phyloP scores from a whole-genome alignment of 176 grass and related monocot species.

The Zizania latifolia region DNA sequence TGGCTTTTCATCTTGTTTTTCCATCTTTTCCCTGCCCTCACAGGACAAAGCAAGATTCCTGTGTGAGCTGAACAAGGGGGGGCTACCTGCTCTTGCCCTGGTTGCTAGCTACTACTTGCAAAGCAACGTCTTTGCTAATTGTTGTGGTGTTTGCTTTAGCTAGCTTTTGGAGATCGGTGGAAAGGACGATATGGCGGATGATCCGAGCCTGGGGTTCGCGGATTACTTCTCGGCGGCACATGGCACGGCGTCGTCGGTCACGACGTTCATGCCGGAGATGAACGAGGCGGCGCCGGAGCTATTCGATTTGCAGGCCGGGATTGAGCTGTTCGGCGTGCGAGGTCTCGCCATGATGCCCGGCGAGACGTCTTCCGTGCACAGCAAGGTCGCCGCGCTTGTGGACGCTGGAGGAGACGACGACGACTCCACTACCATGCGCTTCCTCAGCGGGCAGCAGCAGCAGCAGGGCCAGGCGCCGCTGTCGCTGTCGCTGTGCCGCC shows the following conservation, averaged over 20 bases:
- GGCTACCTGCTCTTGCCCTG: background rate
- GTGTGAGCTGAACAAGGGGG: background rate
- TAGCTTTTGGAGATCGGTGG: background rate
- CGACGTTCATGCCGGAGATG: conserved; percentile 43
- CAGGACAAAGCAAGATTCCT: conserved; percentile 48
- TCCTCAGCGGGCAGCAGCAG: conserved; percentile 35
- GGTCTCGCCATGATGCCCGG: conserved; percentile 31
- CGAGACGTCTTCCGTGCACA: background rate
- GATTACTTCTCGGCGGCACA: conserved; percentile 48
- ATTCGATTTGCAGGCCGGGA: conserved; percentile 53
- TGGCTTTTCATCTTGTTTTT: conserved; percentile 44
- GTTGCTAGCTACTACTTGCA: conserved; percentile 25
- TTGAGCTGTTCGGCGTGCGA: conserved; percentile 62
- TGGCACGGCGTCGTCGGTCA: conserved; percentile 15
- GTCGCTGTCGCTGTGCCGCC: conserved; percentile 41
- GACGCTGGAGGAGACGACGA: conserved; percentile 1
- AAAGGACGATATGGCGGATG: conserved; percentile 51
- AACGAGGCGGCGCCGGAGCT: conserved; percentile 48
- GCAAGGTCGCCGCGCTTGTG: conserved; percentile 24
- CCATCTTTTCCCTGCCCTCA: conserved; percentile 15
- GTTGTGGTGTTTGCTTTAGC: background rate
- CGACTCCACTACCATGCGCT: conserved; percentile 28
- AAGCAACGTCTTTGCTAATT: background rate
- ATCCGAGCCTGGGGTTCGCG: conserved; percentile 50
- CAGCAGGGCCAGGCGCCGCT: conserved; percentile 33